These are phyloP conservation scores for Blepharisma stoltei DNA, from an alignment of 73 alveolate genomes.

Conservation along the genomic window DNA sequence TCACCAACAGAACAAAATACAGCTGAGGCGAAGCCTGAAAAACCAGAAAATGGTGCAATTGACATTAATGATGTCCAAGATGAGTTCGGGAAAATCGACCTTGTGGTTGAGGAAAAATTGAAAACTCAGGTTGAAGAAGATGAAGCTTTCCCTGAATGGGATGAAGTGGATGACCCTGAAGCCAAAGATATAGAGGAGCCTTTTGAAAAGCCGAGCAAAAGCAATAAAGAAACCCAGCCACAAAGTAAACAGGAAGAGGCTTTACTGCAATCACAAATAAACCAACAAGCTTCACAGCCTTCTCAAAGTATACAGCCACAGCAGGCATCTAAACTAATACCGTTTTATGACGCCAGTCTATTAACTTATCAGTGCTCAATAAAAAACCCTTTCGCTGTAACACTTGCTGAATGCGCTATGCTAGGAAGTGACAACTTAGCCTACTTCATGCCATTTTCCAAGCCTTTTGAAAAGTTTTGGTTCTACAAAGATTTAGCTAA, in stretches of 20 bases:
- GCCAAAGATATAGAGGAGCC: too few species aligned
- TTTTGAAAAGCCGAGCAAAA: too few species aligned
- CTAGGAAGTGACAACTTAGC: not conserved
- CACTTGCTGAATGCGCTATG: not conserved
- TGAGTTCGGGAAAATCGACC: not conserved
- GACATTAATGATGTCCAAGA: not conserved
- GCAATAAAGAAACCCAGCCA: too few species aligned
- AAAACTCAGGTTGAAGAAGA: conserved; percentile 10
- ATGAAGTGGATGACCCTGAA: not conserved
- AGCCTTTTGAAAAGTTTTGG: conserved; percentile 13
- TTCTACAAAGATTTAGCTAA: not conserved
- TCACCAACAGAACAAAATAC: not conserved
- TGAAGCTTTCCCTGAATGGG: conserved; percentile 7
- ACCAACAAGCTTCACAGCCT: not conserved
- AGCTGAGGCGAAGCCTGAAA: not conserved
- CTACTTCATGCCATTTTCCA: not conserved
- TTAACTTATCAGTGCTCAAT: not conserved
- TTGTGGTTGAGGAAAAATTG: not conserved
- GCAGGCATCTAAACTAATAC: not conserved
- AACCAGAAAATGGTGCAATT: not conserved
- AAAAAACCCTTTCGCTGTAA: not conserved
- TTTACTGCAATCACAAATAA: too few species aligned
- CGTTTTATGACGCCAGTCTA: not conserved
- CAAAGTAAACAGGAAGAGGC: too few species aligned
- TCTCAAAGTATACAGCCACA: not conserved